A percentile compares a stretch with the other conserved stretches of the same genome.
Conservation (phyloP, 345 rosid species). For the Adansonia digitata region DNA sequence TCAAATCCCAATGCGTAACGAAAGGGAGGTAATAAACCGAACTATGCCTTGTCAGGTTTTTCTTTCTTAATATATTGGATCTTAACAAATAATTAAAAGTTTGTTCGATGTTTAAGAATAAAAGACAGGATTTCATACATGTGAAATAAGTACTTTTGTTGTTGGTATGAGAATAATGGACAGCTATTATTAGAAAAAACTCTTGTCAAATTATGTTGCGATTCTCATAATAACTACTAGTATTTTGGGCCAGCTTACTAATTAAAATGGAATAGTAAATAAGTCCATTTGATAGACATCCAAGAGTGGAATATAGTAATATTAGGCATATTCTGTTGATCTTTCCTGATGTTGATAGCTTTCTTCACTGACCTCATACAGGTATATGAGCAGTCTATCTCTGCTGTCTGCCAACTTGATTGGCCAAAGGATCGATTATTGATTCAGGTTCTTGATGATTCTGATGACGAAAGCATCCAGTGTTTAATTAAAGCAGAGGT, state of each 20-base stretch:
- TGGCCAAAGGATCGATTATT: constrained; percentile 74
- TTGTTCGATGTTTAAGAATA: not conserved
- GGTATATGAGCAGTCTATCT: constrained; percentile 81
- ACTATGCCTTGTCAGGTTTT: not conserved
- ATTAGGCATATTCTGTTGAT: not conserved
- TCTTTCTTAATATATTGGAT: not conserved
- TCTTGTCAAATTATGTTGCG: not conserved
- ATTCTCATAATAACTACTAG: constrained; percentile 15
- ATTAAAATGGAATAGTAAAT: not conserved
- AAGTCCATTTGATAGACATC: not conserved
- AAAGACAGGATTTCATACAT: not conserved
- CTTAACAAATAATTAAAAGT: not conserved
- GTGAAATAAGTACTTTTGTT: not conserved
- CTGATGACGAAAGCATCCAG: constrained; percentile 64
- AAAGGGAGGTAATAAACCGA: constrained; percentile 60
- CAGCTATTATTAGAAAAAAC: not conserved
- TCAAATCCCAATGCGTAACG: constrained; percentile 87
- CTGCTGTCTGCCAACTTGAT: constrained; percentile 81
- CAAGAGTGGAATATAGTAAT: not conserved
- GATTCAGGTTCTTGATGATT: constrained; percentile 80
- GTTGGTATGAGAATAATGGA: not conserved
- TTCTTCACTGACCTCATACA: constrained; percentile 21
- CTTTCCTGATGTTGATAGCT: constrained; percentile 13
- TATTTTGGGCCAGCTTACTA: not conserved
- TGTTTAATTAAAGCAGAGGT: constrained; percentile 61